phyloP scores from a whole-genome alignment of 108 stramenopile genomes.

The Fistulifera pelliculosa region DNA sequence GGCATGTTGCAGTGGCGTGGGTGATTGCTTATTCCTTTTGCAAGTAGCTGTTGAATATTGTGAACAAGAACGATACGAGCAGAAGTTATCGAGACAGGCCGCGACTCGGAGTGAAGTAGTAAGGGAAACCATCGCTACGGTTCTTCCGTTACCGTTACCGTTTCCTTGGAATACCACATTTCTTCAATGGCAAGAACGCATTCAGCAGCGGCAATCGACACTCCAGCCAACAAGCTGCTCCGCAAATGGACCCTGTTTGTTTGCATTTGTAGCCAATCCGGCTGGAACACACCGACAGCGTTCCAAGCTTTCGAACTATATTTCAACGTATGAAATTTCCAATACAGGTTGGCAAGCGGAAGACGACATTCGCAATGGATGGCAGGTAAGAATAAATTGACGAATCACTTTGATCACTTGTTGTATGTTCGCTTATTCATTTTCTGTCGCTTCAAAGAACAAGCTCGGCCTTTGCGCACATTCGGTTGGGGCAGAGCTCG shows the following conservation, averaged over 20 bases:
- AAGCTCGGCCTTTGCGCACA: conserved; percentile 46
- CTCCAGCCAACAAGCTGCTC: not conserved
- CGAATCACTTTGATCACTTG: too few species aligned
- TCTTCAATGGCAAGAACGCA: not conserved
- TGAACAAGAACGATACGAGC: conserved; percentile 6
- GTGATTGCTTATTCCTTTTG: conserved; percentile 16
- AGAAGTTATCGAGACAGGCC: too few species aligned
- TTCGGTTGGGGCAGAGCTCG: conserved; percentile 18
- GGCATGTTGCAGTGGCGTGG: conserved; percentile 19
- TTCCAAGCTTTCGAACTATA: not conserved
- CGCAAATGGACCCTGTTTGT: conserved; percentile 8
- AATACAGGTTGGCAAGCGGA: conserved; percentile 37
- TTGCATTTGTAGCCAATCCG: conserved; percentile 28
- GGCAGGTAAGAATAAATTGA: too few species aligned
- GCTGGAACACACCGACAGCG: conserved; percentile 12
- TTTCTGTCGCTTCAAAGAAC: too few species aligned
- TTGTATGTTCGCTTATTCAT: too few species aligned
- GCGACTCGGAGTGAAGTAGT: not conserved
- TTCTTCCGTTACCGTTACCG: too few species aligned
- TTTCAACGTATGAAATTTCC: not conserved
- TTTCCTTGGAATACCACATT: not conserved
- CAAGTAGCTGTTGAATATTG: conserved; percentile 14
- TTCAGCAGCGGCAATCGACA: not conserved
- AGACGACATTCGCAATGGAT: conserved; percentile 33
- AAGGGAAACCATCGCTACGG: not conserved